Conservation (phyloP, 345 rosid genomes). For the Eucalyptus viminalis region DNA sequence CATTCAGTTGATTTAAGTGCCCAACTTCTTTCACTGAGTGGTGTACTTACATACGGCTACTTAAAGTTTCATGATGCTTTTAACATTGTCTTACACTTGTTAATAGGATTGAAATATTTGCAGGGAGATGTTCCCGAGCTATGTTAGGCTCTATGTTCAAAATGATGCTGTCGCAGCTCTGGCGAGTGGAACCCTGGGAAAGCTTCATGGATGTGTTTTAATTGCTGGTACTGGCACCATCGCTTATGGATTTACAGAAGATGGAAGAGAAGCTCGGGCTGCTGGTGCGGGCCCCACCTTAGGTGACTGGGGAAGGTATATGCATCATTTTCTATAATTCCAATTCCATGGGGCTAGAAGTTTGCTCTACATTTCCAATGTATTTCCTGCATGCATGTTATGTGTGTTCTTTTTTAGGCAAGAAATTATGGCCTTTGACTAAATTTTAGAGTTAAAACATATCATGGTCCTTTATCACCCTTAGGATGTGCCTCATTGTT, state of each 20-base stretch:
- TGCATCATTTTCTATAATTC: background rate
- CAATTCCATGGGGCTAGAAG: background rate
- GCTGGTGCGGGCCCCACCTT: conserved; percentile 91
- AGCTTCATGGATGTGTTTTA: conserved; percentile 90
- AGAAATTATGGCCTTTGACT: background rate
- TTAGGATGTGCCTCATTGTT: background rate
- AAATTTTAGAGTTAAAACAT: background rate
- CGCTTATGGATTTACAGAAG: conserved; percentile 82
- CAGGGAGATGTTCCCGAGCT: conserved; percentile 74
- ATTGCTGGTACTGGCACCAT: conserved; percentile 96
- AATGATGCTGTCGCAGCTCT: conserved; percentile 93
- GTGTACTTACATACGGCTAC: background rate
- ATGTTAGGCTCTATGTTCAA: conserved; percentile 65
- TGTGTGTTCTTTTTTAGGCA: background rate
- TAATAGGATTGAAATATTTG: background rate
- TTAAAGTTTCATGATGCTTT: background rate
- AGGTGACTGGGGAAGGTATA: conserved; percentile 96
- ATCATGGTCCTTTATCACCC: background rate
- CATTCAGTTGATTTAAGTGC: background rate
- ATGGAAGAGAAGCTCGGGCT: conserved; percentile 87
- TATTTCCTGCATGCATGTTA: background rate
- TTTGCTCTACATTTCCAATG: background rate
- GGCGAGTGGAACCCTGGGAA: conserved; percentile 94
- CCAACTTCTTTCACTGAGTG: background rate
- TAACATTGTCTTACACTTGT: background rate